Evolutionary conservation across 1,139 yeast species (phyloP).

Genomic region (Taphrina pruni): DNA sequence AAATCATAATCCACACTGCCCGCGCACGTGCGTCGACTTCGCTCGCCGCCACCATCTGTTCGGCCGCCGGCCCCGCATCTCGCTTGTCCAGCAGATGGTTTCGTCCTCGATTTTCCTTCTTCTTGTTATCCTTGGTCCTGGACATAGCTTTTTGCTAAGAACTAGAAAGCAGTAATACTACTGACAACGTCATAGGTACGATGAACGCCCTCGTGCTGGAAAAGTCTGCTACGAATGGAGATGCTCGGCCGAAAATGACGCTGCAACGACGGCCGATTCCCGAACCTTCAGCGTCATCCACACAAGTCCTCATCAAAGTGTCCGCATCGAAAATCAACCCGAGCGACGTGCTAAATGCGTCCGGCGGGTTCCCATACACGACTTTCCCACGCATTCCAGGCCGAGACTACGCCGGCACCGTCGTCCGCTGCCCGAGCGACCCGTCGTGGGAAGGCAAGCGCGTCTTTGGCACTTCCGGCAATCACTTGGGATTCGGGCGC

Average conservation of each 20-base stretch:
- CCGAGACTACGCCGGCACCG: constrained; percentile 22
- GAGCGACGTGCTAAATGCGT: constrained; percentile 15
- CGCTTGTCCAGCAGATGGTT: background rate
- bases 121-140: too few species aligned
- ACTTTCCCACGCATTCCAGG: constrained; percentile 19
- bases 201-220: constrained; percentile 7
- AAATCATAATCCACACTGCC: background rate
- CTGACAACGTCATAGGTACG: too few species aligned
- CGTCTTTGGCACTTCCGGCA: constrained; percentile 25
- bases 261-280: constrained; percentile 3
- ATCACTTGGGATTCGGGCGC: constrained; percentile 11
- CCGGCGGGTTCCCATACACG: constrained; percentile 22
- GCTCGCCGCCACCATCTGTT: background rate
- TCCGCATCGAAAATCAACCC: constrained; percentile 23
- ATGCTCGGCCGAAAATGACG: background rate
- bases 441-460: background rate
- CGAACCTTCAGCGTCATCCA: too few species aligned
- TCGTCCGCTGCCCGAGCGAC: background rate
- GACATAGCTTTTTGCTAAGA: too few species aligned
- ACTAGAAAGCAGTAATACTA: too few species aligned
- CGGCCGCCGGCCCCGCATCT: background rate
- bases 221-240: background rate
- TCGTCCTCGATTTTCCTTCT: background rate
- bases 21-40: too few species aligned
- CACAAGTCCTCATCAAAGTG: constrained; percentile 13